Evolutionary conservation across 495 filamentous ascomycete genomes (phyloP).

Genomic region (Penicillium fimorum): DNA sequence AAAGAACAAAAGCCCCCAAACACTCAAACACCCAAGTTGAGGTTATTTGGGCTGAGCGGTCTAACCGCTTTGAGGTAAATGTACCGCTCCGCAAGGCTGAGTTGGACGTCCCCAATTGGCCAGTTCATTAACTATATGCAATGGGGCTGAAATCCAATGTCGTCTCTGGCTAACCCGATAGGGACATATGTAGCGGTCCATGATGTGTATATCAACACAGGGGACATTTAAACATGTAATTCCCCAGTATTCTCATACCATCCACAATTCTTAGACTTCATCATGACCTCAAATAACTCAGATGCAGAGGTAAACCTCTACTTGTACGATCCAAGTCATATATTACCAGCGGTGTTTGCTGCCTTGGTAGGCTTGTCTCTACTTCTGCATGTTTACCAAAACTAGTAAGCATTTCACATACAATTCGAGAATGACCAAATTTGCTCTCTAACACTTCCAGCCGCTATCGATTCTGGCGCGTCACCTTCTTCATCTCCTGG

Average conservation of each 20-base stretch:
- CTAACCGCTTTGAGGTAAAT: conserved; percentile 22
- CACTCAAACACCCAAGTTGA: neutral
- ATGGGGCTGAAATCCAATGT: neutral
- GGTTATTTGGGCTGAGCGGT: neutral
- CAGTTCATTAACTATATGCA: neutral
- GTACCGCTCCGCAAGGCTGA: conserved; percentile 16
- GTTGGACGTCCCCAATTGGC: conserved; percentile 7
- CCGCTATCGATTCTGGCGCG: conserved; percentile 41
- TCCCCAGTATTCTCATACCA: neutral
- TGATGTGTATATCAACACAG: neutral
- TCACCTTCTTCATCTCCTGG: conserved; percentile 47
- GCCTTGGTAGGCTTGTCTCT: conserved; percentile 35
- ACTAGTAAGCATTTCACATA: conserved; percentile 25
- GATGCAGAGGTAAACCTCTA: conserved; percentile 17
- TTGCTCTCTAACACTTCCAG: conserved; percentile 14
- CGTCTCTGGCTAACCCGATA: conserved; percentile 1
- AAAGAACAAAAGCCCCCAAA: neutral
- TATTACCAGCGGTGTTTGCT: conserved; percentile 40
- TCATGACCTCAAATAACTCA: conserved; percentile 14
- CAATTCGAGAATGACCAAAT: neutral
- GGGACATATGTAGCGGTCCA: conserved; percentile 10
- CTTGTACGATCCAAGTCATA: conserved; percentile 39
- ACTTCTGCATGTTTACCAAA: conserved; percentile 39
- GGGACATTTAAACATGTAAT: neutral
- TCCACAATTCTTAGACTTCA: neutral